Conservation (phyloP, 768 basidiomycete genomes). For the Termitomyces sp. region DNA sequence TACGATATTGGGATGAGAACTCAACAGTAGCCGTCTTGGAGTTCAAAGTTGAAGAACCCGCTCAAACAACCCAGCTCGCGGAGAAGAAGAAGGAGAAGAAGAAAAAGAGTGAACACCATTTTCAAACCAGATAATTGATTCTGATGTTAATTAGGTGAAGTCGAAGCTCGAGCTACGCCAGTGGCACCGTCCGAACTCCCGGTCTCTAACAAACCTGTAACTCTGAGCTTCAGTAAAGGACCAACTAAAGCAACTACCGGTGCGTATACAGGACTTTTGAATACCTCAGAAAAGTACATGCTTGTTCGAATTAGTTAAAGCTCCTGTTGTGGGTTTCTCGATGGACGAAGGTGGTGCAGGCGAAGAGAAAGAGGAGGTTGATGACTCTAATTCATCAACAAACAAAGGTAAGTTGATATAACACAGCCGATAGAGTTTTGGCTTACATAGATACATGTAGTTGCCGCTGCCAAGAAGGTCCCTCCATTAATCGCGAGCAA, state of each 20-base stretch:
- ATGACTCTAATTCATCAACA: constrained; percentile 40
- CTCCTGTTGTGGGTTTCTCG: constrained; percentile 62
- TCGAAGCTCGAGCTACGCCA: constrained; percentile 34
- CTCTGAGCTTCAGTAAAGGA: constrained; percentile 68
- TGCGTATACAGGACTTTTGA: constrained; percentile 6
- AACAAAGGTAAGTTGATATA: constrained; percentile 49
- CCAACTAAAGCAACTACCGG: constrained; percentile 32
- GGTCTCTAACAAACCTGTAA: constrained; percentile 79
- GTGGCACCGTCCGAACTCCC: constrained; percentile 67
- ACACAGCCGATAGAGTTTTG: not conserved
- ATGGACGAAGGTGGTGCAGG: constrained; percentile 51
- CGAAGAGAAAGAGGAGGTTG: constrained; percentile 41
- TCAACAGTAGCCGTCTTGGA: constrained; percentile 74
- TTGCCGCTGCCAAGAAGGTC: constrained; percentile 61
- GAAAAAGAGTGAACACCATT: constrained; percentile 40
- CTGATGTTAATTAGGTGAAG: constrained; percentile 12
- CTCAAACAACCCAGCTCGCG: constrained; percentile 32
- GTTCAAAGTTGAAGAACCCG: constrained; percentile 71
- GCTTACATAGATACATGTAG: constrained; percentile 17
- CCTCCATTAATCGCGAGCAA: constrained; percentile 82
- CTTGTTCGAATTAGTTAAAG: constrained; percentile 29
- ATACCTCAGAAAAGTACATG: not conserved
- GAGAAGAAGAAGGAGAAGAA: constrained; percentile 61
- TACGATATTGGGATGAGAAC: constrained; percentile 91
- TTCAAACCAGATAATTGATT: not conserved